Evolutionary conservation across 2,329 filamentous ascomycete species (phyloP), one percentile per base, ranked within the genome.

Genomic region (Davidsoniella eucalypti): DNA sequence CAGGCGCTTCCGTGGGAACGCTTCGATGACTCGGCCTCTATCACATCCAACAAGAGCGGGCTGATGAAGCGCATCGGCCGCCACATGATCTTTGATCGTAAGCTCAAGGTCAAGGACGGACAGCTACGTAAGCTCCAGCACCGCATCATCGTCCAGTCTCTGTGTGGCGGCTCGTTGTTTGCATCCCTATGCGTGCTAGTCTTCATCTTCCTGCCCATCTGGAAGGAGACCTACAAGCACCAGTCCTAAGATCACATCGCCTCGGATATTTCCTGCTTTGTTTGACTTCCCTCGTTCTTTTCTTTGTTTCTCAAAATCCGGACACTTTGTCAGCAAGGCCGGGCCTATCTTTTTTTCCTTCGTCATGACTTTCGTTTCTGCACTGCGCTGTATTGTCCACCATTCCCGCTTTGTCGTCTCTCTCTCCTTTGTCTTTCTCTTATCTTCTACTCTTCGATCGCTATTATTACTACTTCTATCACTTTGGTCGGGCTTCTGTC

Each of bases 1-100:
- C 69, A 70, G 57, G 61, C 65, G 2, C 58, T 71, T 38, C 69
- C 69, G 0, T 71, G 69, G 69, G 69, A 71, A 57, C 60, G 67
- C 14, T 67, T 69, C 52, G 67, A 69, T 45, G 68, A 71, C 40
- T 58, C 57, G 14, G 55, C 56, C 9, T 57, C 57, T 1, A 48
- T 58, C 4, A 41, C 52, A 5, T 58, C 59, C 2, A 57, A 58
- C 37, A 55, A 56, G 8, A 56, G 57, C 2, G 55, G 58, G 2
- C 10, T 67, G 3, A 53, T 63, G 37, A 58, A 60, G 49, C 48
- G 58, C 3, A 18, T 69, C 0, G 63, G 60, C 0, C 60, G 64
- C 26, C 54, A 70, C 42, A 70, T 70, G 68, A 67, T 70, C 38
- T 70, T 69, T 55, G 68, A 70, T 52, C 62, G 66, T 50, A 69